Base-by-base conservation (phyloP, 371 early-diverging fungal genomes). In the Mucor ambiguus region DNA sequence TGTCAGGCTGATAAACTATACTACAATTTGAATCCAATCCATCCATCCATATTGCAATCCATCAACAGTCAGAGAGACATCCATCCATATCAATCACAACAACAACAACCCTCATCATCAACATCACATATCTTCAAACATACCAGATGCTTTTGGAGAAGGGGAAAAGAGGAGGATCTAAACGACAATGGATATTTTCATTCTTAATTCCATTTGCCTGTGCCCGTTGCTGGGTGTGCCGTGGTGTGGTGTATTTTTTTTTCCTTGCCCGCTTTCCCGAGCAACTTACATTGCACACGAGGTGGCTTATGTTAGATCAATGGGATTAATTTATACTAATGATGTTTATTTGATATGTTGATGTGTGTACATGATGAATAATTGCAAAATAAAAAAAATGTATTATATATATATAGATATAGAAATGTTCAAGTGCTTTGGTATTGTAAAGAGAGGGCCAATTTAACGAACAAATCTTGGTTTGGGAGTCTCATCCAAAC, bases 101-200 rank as follows among this genome's bases (percentile, higher is more conserved):
- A 52, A 52, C 24, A 52, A 16, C 41, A 41, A 35, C 2, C 37
- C 10, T 10, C 37, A 41, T 18, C 41, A 41, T 5, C 41, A 18
- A 5, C 24, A 52, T 52, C 28, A 52, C 52, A 52, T 4, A 28
- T 16, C n/a, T 26, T 44, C 14, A 38, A 64, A 69, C 75, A 54
- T 72, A 75, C 75, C 72, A 67, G 61, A 61, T 72, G 72, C 72
- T 63, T 66, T 58, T 64, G 57, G 61, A 62, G 64, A 70, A 70
- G 72, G 75, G 68, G 69, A 69, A 72, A 75, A 75, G 75, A 75
- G 75, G 67, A 72, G 49, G 75, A 72, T 67, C 32, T 64, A 68
- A 61, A 38, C 37, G 28, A 52, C n/a, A 2, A 16, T 56, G 56
- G 56, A 29, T 32, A 32, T 56, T 30, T 32, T 60, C 60, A 56